Conservation (phyloP, 805 yeast species). For the Helenozyma rhizophorensis region DNA sequence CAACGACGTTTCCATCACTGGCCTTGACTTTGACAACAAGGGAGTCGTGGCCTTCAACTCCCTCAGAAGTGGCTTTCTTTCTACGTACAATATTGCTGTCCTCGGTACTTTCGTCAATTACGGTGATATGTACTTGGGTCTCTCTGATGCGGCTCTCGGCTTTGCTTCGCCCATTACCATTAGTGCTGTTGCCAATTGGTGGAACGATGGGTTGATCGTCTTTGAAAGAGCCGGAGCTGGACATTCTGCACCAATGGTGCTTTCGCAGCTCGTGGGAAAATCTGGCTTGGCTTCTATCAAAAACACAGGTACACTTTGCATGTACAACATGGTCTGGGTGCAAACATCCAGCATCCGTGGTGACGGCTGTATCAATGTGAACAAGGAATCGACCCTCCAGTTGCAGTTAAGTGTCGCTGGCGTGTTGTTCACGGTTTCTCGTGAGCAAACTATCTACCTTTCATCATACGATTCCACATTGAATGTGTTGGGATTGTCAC, state of each 20-base stretch:
- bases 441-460: slow-evolving; percentile 2
- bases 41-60: slow-evolving; percentile 24
- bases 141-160: slow-evolving; percentile 11
- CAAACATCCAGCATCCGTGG: slow-evolving; percentile 21
- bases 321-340: slow-evolving; percentile 17
- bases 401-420: slow-evolving; percentile 2
- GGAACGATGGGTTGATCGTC: neutral
- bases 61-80: slow-evolving; percentile 11
- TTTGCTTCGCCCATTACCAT: slow-evolving; percentile 8
- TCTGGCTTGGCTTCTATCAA: slow-evolving; percentile 8
- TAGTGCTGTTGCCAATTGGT: neutral
- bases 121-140: slow-evolving; percentile 21
- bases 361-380: slow-evolving; percentile 19
- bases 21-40: slow-evolving; percentile 2
- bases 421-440: slow-evolving; percentile 1
- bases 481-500: slow-evolving; percentile 1
- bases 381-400: neutral
- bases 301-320: slow-evolving; percentile 26
- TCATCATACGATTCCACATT: slow-evolving; percentile 1
- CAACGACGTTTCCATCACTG: slow-evolving; percentile 1
- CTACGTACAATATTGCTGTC: slow-evolving; percentile 14
- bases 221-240: slow-evolving; percentile 1
- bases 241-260: neutral
- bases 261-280: neutral
- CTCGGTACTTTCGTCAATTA: slow-evolving; percentile 14